Percentiles rank a stretch among this genome's conserved stretches.
Evolutionary conservation across 75 land plant species (phyloP).

Genomic region (Larix kaempferi): DNA sequence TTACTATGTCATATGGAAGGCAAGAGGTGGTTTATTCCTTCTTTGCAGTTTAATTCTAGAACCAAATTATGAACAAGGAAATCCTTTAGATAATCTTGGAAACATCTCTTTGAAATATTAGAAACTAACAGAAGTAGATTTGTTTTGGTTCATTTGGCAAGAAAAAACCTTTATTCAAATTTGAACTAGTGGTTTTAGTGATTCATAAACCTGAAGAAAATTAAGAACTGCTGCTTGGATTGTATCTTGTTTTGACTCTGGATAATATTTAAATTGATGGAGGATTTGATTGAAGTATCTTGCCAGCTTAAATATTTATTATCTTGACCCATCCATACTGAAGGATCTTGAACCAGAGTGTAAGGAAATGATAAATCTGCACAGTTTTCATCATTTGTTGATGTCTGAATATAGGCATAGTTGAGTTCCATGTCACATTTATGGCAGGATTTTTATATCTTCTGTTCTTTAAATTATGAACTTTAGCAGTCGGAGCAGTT

Average conservation of each 20-base stretch:
- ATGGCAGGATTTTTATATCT: neutral
- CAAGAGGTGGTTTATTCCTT: slow-evolving; percentile 18
- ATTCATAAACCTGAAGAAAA: neutral
- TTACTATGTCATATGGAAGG: slow-evolving; percentile 22
- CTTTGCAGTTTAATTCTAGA: neutral
- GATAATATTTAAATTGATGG: neutral
- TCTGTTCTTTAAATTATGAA: neutral
- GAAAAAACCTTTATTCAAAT: neutral
- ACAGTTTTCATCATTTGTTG: neutral
- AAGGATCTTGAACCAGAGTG: neutral
- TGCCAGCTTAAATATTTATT: neutral
- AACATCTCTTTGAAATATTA: neutral
- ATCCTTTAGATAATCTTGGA: neutral
- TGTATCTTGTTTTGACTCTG: neutral
- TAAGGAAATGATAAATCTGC: neutral
- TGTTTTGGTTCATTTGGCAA: neutral
- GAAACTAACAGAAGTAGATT: neutral
- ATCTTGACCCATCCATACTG: neutral
- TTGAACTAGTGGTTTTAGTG: neutral
- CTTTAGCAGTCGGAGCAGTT: neutral
- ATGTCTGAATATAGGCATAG: neutral
- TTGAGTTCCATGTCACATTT: neutral
- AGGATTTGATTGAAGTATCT: neutral
- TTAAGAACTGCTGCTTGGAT: neutral
- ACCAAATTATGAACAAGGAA: neutral